A percentile compares a stretch with the other conserved stretches of the same genome.
Evolutionary conservation across 768 basidiomycete species (phyloP).

Genomic region (Amanita muscaria): DNA sequence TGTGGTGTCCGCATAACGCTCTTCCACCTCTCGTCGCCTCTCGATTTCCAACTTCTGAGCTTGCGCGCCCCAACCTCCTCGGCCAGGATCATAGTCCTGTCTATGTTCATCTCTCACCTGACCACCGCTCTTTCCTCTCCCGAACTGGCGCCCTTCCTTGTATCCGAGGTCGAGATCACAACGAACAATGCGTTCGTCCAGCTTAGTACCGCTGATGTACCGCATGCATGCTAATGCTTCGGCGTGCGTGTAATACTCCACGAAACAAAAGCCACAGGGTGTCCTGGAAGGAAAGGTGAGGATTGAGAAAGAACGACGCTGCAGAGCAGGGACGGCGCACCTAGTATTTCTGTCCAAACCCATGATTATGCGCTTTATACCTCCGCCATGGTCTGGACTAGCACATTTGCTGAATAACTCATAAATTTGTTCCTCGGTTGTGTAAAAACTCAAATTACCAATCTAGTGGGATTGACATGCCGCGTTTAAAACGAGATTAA

Average conservation of each 20-base stretch:
- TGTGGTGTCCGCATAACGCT: conserved; percentile 75
- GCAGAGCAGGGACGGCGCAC: conserved; percentile 26
- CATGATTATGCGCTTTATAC: conserved; percentile 92
- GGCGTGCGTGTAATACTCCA: conserved; percentile 90
- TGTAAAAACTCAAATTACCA: conserved; percentile 90
- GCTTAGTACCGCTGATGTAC: conserved; percentile 95
- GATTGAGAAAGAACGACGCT: background rate
- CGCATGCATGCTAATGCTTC: conserved; percentile 91
- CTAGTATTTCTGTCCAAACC: conserved; percentile 85
- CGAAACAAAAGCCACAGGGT: conserved; percentile 93
- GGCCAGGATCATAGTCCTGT: conserved; percentile 93
- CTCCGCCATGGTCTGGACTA: conserved; percentile 78
- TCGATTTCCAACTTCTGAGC: conserved; percentile 67
- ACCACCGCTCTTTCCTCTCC: conserved; percentile 93
- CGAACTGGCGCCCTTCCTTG: conserved; percentile 94
- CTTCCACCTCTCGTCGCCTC: conserved; percentile 74
- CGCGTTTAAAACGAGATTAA: conserved; percentile 9
- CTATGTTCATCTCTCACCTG: conserved; percentile 96
- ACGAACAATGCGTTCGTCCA: conserved; percentile 96
- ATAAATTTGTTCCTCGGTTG: conserved; percentile 94
- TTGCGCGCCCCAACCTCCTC: conserved; percentile 92
- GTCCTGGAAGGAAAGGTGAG: conserved; percentile 41
- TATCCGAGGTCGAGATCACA: conserved; percentile 97
- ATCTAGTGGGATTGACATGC: conserved; percentile 37
- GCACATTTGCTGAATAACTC: conserved; percentile 89